These are phyloP conservation scores for Beauveria asiatica DNA, from an alignment of 2,329 filamentous ascomycete species.

Conservation along the genomic window DNA sequence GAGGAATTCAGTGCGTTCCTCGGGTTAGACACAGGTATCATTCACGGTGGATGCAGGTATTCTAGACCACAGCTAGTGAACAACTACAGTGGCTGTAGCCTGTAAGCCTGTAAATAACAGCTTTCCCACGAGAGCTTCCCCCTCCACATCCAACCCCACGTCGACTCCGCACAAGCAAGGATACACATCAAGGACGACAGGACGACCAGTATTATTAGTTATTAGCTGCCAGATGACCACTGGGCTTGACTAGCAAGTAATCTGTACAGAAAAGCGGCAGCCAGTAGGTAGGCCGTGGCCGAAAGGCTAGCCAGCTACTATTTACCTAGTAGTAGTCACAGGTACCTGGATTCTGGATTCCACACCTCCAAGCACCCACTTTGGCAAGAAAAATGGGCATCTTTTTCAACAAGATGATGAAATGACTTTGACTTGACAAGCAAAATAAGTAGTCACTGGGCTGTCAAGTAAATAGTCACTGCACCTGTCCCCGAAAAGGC, in stretches of 20 bases:
- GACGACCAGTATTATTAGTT: neutral
- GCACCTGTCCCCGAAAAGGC: too few relatives aligned
- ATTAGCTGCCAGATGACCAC: neutral
- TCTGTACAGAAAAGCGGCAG: too few relatives aligned
- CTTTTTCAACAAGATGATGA: neutral
- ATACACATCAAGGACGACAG: neutral
- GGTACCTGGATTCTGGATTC: constrained; percentile 2
- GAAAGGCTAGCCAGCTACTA: neutral
- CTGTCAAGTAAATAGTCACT: too few relatives aligned
- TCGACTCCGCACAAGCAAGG: neutral
- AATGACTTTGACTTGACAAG: too few relatives aligned
- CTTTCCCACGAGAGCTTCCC: neutral
- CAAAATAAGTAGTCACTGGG: too few relatives aligned
- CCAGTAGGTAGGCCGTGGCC: neutral
- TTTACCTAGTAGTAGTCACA: too few relatives aligned
- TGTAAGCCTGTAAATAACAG: too few relatives aligned
- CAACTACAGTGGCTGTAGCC: too few relatives aligned
- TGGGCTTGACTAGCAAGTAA: too few relatives aligned
- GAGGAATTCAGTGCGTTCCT: neutral
- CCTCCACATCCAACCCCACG: neutral
- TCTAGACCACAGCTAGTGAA: neutral
- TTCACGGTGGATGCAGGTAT: constrained; percentile 4
- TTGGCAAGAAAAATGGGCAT: neutral
- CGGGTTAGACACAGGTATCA: neutral
- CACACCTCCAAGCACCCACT: neutral